These are phyloP conservation scores for Kwoniella europaea DNA, from an alignment of 768 basidiomycete genomes.

Conservation along the genomic window DNA sequence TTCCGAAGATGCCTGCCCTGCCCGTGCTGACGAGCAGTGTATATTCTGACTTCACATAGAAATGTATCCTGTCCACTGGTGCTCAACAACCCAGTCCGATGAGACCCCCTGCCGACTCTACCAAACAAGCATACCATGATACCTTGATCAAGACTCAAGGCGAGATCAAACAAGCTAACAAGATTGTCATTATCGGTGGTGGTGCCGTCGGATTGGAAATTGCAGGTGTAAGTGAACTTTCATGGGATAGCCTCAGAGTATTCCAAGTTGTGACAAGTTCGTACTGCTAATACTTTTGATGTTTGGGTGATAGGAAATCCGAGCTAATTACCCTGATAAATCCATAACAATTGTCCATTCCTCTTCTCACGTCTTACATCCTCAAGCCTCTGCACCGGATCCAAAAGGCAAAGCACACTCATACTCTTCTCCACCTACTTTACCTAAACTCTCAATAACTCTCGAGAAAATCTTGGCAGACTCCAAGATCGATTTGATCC, in stretches of 20 bases:
- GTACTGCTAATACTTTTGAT: too few relatives aligned
- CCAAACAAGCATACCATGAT: constrained; percentile 12
- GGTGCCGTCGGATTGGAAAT: constrained; percentile 69
- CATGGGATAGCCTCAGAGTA: too few relatives aligned
- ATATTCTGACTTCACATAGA: constrained; percentile 22
- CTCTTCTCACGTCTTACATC: constrained; percentile 28
- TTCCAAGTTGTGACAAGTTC: too few relatives aligned
- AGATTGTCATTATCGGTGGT: constrained; percentile 71
- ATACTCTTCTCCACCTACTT: constrained; percentile 24
- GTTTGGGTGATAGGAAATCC: constrained; percentile 31
- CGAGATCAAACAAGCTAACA: constrained; percentile 61
- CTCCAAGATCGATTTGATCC: constrained; percentile 33
- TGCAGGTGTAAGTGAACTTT: constrained; percentile 31
- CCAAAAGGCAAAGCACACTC: constrained; percentile 11
- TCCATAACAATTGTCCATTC: constrained; percentile 44
- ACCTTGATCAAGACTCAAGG: constrained; percentile 60
- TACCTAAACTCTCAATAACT: constrained; percentile 30
- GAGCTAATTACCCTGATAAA: constrained; percentile 28
- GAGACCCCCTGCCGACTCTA: constrained; percentile 27
- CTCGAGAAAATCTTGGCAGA: constrained; percentile 30
- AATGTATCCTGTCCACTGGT: constrained; percentile 46
- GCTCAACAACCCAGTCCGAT: constrained; percentile 44
- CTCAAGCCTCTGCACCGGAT: constrained; percentile 4
- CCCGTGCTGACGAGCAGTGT: background rate
- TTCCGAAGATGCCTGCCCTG: background rate